Percentiles rank a stretch among this genome's conserved stretches.
Conservation (phyloP, 2,329 filamentous ascomycete genomes). For the Fusarium concolor region DNA sequence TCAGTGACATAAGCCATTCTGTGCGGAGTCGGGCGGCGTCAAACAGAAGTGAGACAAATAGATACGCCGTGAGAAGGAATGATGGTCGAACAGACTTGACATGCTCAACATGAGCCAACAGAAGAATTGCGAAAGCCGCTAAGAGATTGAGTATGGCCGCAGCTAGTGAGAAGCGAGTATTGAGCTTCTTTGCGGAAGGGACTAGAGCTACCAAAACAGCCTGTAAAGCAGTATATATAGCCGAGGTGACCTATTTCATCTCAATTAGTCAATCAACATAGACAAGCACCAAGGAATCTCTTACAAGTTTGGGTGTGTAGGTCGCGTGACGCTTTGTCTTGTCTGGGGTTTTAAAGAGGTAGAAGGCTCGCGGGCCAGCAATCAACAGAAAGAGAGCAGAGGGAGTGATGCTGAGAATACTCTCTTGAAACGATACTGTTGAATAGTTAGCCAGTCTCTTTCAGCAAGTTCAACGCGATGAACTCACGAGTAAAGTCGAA, state of each 20-base stretch:
- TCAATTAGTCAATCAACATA: neutral
- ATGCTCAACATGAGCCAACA: slow-evolving; percentile 49
- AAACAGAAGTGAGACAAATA: slow-evolving; percentile 49
- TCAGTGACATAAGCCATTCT: slow-evolving; percentile 48
- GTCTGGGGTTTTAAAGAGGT: slow-evolving; percentile 43
- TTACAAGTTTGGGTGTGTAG: slow-evolving; percentile 47
- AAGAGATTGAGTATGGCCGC: slow-evolving; percentile 47
- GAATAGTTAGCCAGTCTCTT: slow-evolving; percentile 8
- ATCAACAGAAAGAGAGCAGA: slow-evolving; percentile 45
- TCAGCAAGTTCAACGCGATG: neutral
- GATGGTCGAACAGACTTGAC: slow-evolving; percentile 51
- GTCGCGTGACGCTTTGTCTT: slow-evolving; percentile 41
- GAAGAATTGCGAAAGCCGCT: slow-evolving; percentile 44
- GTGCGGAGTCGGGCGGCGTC: slow-evolving; percentile 50
- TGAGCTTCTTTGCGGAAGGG: slow-evolving; percentile 41
- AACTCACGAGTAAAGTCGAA: slow-evolving; percentile 49
- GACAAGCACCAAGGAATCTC: neutral
- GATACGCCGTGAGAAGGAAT: slow-evolving; percentile 47
- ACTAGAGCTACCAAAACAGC: slow-evolving; percentile 45
- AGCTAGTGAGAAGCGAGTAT: slow-evolving; percentile 47
- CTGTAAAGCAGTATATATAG: slow-evolving; percentile 42
- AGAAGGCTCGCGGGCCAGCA: slow-evolving; percentile 37
- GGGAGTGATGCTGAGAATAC: slow-evolving; percentile 42
- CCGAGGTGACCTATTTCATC: slow-evolving; percentile 36
- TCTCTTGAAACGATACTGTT: slow-evolving; percentile 49